A percentile compares a stretch with the other conserved stretches of the same genome.
These are phyloP conservation scores for Ceratobasidium papillatum DNA, from an alignment of 1,284 basidiomycete species.

Conservation along the genomic window DNA sequence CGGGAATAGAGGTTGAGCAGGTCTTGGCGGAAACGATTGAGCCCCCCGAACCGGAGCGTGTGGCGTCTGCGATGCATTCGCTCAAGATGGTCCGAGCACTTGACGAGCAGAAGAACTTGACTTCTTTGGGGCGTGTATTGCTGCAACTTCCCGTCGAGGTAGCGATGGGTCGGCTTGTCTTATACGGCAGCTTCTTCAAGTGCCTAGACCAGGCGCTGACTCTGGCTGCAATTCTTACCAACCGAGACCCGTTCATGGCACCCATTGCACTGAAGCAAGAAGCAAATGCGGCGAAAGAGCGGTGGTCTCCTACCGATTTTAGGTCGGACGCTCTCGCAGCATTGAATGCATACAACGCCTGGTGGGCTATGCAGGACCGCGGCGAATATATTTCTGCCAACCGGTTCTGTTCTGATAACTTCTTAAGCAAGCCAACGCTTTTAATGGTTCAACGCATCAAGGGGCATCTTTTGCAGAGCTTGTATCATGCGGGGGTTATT, in stretches of 20 bases:
- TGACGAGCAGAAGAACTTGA: slow-evolving; percentile 79
- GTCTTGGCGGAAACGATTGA: slow-evolving; percentile 89
- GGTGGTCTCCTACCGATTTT: slow-evolving; percentile 81
- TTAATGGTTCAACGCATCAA: slow-evolving; percentile 87
- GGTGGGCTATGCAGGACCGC: slow-evolving; percentile 75
- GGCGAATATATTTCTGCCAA: slow-evolving; percentile 73
- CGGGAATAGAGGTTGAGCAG: slow-evolving; percentile 86
- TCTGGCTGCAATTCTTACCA: slow-evolving; percentile 88
- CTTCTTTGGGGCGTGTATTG: slow-evolving; percentile 87
- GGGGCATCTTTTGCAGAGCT: slow-evolving; percentile 77
- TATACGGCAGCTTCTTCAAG: slow-evolving; percentile 93
- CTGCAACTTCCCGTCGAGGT: slow-evolving; percentile 91
- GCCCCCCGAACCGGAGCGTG: slow-evolving; percentile 82
- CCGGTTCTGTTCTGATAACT: slow-evolving; percentile 86
- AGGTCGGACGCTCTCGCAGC: slow-evolving; percentile 87
- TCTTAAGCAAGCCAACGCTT: slow-evolving; percentile 86
- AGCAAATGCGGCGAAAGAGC: slow-evolving; percentile 75
- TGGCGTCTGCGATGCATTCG: slow-evolving; percentile 82
- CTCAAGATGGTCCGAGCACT: slow-evolving; percentile 90
- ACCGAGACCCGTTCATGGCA: slow-evolving; percentile 89
- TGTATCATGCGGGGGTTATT: slow-evolving; percentile 85
- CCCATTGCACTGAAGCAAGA: slow-evolving; percentile 76
- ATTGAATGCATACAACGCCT: slow-evolving; percentile 83
- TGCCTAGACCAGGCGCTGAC: slow-evolving; percentile 91
- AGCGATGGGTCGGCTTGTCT: slow-evolving; percentile 87